Evolutionary conservation across 2,329 filamentous ascomycete species (phyloP), one percentile per base, ranked within the genome.

Genomic region (Diaporthe sp.): DNA sequence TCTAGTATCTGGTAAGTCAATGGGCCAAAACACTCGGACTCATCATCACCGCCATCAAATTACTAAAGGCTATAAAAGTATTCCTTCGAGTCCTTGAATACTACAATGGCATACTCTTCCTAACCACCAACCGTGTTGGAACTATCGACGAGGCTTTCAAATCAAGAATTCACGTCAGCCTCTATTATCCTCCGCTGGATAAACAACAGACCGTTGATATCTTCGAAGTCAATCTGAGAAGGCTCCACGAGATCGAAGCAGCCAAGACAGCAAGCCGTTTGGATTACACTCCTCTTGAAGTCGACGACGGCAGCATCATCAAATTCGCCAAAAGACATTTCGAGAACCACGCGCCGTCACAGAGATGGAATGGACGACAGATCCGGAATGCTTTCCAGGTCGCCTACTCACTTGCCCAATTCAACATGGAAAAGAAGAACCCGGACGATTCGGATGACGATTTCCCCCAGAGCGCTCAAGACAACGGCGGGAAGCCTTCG

Each of bases 101-200:
- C 74, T 84, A 82, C 57, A 73, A 0, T 3, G 85, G 86, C 1
- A 84, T 87, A 68, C 78, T 87, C 0, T 85, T 85, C 77, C 80
- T 88, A 9, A 88, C 86, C 0, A 88, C 86, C 10, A 88, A 88
- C 78, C 83, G 85, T 2, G 83, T 87, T 1, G 85, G 85, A 1
- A 79, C 80, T 8, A 83, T 88, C n/a, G 87, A 88, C 75, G 85
- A 87, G 65, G 86, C 86, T 2, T 86, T 87, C 77, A 81, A 81
- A 51, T 86, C 85, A 0, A 81, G 85, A 0, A 82, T 87, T 37
- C 83, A 87, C 62, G 75, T 84, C 10, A 81, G 78, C 17, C 79
- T 86, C 0, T 83, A 81, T 62, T 86, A 85, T 73, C 81, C 78
- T 13, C 69, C 59, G 1, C 78, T 84, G 6, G 72, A 79, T 37